Percentiles rank a stretch among this genome's conserved stretches.
These are phyloP conservation scores for Naumovozyma dairenensis DNA, from an alignment of 805 yeast genomes.

Conservation along the genomic window DNA sequence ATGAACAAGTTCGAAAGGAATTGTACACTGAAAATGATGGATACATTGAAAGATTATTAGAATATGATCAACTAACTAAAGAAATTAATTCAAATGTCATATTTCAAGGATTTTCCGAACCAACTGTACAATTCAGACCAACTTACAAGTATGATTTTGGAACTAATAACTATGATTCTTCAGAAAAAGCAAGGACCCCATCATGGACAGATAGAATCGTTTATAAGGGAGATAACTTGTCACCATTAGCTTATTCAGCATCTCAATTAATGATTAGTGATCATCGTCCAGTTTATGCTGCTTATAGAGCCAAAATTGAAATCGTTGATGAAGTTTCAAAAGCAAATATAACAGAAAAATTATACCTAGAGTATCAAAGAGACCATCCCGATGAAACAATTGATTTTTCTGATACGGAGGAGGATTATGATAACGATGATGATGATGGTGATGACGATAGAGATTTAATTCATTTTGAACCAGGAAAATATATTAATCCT, in stretches of 20 bases:
- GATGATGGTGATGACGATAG: too few relatives aligned
- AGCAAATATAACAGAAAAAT: conserved; percentile 41
- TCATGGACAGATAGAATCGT: conserved; percentile 93
- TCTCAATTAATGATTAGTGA: conserved; percentile 65
- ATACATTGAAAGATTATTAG: conserved; percentile 38
- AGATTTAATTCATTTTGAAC: too few relatives aligned
- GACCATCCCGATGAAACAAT: conserved; percentile 22
- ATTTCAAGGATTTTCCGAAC: conserved; percentile 67
- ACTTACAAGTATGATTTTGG: conserved; percentile 91
- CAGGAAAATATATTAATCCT: too few relatives aligned
- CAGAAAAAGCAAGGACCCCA: conserved; percentile 88
- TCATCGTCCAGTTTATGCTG: conserved; percentile 87
- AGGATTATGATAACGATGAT: neutral
- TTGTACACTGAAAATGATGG: conserved; percentile 37
- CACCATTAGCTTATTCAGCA: conserved; percentile 59
- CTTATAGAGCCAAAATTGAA: conserved; percentile 56
- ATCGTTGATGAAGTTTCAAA: conserved; percentile 58
- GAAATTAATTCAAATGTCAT: conserved; percentile 67
- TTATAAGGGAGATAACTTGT: conserved; percentile 45
- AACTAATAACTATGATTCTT: conserved; percentile 68
- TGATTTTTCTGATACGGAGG: too few relatives aligned
- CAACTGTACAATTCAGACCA: conserved; percentile 68
- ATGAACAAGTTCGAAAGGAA: conserved; percentile 59
- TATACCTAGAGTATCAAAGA: conserved; percentile 48
- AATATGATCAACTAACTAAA: conserved; percentile 66